phyloP scores from a whole-genome alignment of 2,329 filamentous ascomycete species.

The Fusarium coicis region DNA sequence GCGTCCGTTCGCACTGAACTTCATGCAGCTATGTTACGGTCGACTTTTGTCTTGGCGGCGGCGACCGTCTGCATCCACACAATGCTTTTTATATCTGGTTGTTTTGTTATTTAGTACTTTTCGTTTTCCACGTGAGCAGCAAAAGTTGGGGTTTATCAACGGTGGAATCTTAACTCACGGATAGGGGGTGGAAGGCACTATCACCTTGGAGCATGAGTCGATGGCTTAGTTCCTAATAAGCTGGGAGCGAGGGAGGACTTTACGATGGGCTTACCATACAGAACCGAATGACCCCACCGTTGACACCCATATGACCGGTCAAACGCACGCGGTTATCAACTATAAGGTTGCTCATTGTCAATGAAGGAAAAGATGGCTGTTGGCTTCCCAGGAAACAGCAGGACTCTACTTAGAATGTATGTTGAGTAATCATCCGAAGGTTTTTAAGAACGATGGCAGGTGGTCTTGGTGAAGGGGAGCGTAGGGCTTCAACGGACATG shows the following conservation, averaged over 20 bases:
- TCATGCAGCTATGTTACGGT: constrained; percentile 8
- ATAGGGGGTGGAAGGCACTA: constrained; percentile 34
- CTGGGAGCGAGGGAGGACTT: constrained; percentile 26
- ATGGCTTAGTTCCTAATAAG: constrained; percentile 38
- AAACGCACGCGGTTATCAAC: constrained; percentile 21
- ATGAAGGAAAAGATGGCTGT: constrained; percentile 28
- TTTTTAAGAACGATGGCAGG: constrained; percentile 42
- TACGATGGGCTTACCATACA: constrained; percentile 33
- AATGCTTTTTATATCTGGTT: constrained; percentile 36
- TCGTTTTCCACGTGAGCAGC: constrained; percentile 35
- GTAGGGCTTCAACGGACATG: constrained; percentile 36
- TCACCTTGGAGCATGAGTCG: constrained; percentile 35
- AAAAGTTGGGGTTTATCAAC: constrained; percentile 43
- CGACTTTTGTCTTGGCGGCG: constrained; percentile 14
- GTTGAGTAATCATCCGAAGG: constrained; percentile 46
- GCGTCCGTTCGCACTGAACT: constrained; percentile 23
- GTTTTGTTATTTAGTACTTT: constrained; percentile 34
- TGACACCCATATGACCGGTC: constrained; percentile 26
- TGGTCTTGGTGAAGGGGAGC: constrained; percentile 41
- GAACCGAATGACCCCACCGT: constrained; percentile 24
- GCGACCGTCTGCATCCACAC: background rate
- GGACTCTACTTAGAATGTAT: constrained; percentile 47
- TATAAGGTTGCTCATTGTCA: constrained; percentile 38
- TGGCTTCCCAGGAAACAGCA: constrained; percentile 32
- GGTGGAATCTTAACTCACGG: constrained; percentile 33